Evolutionary conservation across 2,329 filamentous ascomycete species (phyloP).

Genomic region (Cladosporium sp.): DNA sequence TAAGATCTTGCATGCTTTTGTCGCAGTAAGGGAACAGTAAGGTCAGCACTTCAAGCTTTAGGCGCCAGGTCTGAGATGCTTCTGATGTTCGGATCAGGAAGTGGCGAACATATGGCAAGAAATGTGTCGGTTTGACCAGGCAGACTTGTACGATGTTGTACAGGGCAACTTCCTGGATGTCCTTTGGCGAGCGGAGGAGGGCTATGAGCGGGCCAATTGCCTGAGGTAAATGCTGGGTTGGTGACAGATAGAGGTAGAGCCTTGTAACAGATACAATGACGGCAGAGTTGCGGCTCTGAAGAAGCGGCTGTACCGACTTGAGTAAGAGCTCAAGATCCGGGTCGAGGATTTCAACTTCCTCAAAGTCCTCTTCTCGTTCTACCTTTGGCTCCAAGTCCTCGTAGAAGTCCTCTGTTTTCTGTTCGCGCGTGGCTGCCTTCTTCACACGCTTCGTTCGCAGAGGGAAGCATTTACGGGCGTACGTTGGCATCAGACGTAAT

Average conservation of each 20-base stretch:
- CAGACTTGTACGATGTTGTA: conserved; percentile 96
- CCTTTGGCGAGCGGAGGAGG: conserved; percentile 74
- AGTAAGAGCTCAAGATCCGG: conserved; percentile 79
- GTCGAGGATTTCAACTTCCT: conserved; percentile 62
- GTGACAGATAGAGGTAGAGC: conserved; percentile 80
- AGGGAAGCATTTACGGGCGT: conserved; percentile 85
- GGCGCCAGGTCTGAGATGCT: conserved; percentile 73
- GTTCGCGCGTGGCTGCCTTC: conserved; percentile 42
- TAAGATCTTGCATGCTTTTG: conserved; percentile 71
- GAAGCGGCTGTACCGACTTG: conserved; percentile 71
- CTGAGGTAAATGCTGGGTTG: conserved; percentile 65
- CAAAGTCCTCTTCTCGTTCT: conserved; percentile 43
- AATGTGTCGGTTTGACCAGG: conserved; percentile 67
- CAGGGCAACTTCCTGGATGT: conserved; percentile 83
- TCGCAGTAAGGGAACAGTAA: conserved; percentile 83
- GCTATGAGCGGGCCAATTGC: conserved; percentile 82
- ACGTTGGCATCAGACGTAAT: conserved; percentile 73
- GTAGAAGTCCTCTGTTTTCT: conserved; percentile 63
- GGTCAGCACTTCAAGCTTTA: conserved; percentile 88
- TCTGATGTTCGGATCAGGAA: conserved; percentile 83
- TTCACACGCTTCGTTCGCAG: conserved; percentile 56
- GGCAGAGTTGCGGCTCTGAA: conserved; percentile 88
- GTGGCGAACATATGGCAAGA: conserved; percentile 81
- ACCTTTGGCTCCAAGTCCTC: conserved; percentile 55
- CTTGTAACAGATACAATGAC: conserved; percentile 84